phyloP scores from a whole-genome alignment of 805 yeast genomes.

The Wickerhamomyces chaumierensis region DNA sequence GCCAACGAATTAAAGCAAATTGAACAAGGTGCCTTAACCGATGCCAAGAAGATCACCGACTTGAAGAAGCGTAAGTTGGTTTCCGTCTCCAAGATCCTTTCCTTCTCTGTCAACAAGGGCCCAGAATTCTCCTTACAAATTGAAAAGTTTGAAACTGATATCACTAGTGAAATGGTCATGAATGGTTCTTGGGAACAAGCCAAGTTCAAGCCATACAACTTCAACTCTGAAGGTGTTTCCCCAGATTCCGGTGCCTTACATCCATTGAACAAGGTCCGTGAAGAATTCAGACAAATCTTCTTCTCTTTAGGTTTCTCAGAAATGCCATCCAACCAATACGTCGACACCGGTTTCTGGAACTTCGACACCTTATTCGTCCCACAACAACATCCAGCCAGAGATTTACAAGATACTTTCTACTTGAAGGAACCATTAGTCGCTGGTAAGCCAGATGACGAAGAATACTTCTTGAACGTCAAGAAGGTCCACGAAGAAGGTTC shows the following conservation, averaged over 20 bases:
- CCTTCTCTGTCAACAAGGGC: slow-evolving; percentile 72
- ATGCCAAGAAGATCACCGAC: slow-evolving; percentile 64
- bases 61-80: slow-evolving; percentile 91
- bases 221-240: slow-evolving; percentile 84
- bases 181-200: slow-evolving; percentile 75
- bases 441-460: slow-evolving; percentile 69
- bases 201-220: slow-evolving; percentile 89
- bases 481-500: slow-evolving; percentile 84
- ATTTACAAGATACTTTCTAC: slow-evolving; percentile 96
- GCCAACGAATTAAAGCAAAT: slow-evolving; percentile 53
- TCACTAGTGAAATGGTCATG: slow-evolving; percentile 86
- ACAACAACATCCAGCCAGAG: slow-evolving; percentile 99
- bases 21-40: slow-evolving; percentile 40
- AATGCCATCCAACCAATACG: slow-evolving; percentile 98
- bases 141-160: slow-evolving; percentile 78
- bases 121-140: slow-evolving; percentile 74
- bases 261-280: slow-evolving; percentile 93
- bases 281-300: slow-evolving; percentile 95
- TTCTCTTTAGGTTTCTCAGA: slow-evolving; percentile 97
- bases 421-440: slow-evolving; percentile 85
- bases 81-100: slow-evolving; percentile 55
- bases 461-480: slow-evolving; percentile 68
- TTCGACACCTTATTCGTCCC: slow-evolving; percentile 95
- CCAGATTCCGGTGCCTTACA: slow-evolving; percentile 91
- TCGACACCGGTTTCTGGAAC: slow-evolving; percentile 98